Conservation (phyloP, 2,329 filamentous ascomycete species). For the Fusarium gaditjirri region DNA sequence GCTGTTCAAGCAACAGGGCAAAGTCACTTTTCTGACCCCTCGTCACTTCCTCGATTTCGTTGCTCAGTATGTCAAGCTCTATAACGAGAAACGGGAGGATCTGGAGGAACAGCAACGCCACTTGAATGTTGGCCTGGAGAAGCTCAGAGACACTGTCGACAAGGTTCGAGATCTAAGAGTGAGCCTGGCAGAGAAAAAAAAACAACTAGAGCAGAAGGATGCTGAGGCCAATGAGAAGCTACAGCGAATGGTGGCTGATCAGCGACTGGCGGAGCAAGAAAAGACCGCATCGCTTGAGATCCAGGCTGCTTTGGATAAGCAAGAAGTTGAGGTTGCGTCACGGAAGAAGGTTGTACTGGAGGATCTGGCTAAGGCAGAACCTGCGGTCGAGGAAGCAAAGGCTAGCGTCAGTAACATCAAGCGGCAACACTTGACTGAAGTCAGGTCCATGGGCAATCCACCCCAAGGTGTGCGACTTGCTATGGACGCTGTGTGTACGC, state of each 20-base stretch:
- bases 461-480: slow-evolving; percentile 91
- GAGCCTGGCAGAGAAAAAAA: slow-evolving; percentile 94
- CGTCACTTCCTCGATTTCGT: slow-evolving; percentile 98
- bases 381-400: slow-evolving; percentile 91
- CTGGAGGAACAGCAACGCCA: slow-evolving; percentile 98
- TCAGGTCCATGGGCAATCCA: slow-evolving; percentile 94
- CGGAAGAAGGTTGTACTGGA: slow-evolving; percentile 85
- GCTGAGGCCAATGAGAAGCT: slow-evolving; percentile 97
- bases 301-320: slow-evolving; percentile 85
- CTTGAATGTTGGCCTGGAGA: slow-evolving; percentile 97
- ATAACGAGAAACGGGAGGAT: slow-evolving; percentile 98
- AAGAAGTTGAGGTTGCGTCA: slow-evolving; percentile 86
- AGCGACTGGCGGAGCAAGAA: slow-evolving; percentile 91
- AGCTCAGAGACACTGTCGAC: slow-evolving; percentile 94
- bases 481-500: slow-evolving; percentile 93
- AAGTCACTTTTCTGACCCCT: slow-evolving; percentile 91
- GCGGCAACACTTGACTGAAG: slow-evolving; percentile 95
- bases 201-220: slow-evolving; percentile 91
- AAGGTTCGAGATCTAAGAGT: slow-evolving; percentile 93
- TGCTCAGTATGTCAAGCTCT: slow-evolving; percentile 95
- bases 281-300: slow-evolving; percentile 90
- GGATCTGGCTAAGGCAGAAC: slow-evolving; percentile 91
- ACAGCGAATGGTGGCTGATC: slow-evolving; percentile 95
- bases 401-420: slow-evolving; percentile 99
- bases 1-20: slow-evolving; percentile 90